phyloP scores from a whole-genome alignment of 2,329 filamentous ascomycete species.

The Talaromyces pinophilus region DNA sequence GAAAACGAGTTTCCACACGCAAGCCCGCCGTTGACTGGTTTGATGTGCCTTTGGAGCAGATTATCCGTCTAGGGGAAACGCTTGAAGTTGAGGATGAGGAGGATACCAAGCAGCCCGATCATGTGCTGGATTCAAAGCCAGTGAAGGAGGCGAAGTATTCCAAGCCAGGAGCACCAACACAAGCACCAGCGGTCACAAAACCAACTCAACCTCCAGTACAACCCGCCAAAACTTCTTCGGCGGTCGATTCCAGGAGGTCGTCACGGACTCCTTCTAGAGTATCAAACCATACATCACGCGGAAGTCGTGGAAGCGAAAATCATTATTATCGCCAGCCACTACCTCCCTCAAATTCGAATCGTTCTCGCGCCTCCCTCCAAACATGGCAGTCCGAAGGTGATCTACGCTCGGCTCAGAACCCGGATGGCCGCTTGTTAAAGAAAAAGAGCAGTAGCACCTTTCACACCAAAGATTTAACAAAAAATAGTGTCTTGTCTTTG shows the following conservation, averaged over 20 bases:
- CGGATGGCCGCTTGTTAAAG: conserved; percentile 30
- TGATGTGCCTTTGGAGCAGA: conserved; percentile 35
- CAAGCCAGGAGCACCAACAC: conserved; percentile 10
- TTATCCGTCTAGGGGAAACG: conserved; percentile 31
- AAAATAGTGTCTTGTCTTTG: conserved; percentile 50
- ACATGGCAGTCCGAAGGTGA: conserved; percentile 27
- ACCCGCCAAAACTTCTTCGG: conserved; percentile 5
- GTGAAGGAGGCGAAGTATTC: conserved; percentile 21
- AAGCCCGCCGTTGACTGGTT: conserved; percentile 34
- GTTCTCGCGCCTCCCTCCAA: conserved; percentile 26
- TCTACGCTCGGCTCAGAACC: conserved; percentile 17
- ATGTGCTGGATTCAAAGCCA: background rate
- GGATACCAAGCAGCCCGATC: conserved; percentile 18
- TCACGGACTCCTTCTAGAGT: conserved; percentile 20
- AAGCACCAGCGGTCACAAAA: conserved; percentile 20
- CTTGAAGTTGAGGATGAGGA: conserved; percentile 19
- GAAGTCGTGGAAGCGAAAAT: conserved; percentile 30
- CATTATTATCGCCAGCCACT: conserved; percentile 31
- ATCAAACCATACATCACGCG: conserved; percentile 30
- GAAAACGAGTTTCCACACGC: conserved; percentile 6
- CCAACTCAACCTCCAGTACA: background rate
- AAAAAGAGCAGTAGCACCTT: conserved; percentile 44
- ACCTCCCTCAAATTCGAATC: conserved; percentile 22
- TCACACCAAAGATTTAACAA: conserved; percentile 44
- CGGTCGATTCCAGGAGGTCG: conserved; percentile 4